Conservation (phyloP, 371 early-diverging fungal genomes). For the Rhizopus arrhizus region DNA sequence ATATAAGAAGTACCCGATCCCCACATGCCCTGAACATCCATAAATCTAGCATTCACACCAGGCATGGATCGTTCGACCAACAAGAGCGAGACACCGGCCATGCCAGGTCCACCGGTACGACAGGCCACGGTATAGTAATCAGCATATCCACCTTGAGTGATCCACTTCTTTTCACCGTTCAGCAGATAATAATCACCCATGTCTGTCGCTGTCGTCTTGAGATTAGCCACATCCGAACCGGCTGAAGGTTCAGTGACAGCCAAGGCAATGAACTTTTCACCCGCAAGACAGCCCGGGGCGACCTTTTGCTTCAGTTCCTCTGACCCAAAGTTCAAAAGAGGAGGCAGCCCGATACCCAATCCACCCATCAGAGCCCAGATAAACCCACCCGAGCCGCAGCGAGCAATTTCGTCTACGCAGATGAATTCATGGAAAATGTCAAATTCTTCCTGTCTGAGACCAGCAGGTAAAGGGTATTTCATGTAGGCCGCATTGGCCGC, state of each 20-base stretch:
- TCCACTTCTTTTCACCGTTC: conserved; percentile 89
- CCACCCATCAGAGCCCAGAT: conserved; percentile 84
- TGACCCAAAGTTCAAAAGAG: conserved; percentile 76
- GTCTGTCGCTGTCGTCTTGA: conserved; percentile 73
- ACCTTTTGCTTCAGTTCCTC: conserved; percentile 72
- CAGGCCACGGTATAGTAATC: conserved; percentile 73
- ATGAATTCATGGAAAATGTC: conserved; percentile 83
- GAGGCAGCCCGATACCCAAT: conserved; percentile 74
- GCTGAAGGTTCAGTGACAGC: conserved; percentile 73
- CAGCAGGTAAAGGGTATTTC: conserved; percentile 46
- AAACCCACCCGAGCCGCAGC: conserved; percentile 86
- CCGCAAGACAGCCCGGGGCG: conserved; percentile 69
- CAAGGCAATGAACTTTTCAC: conserved; percentile 80
- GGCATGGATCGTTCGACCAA: conserved; percentile 81
- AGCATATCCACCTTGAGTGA: conserved; percentile 85
- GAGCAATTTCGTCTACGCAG: conserved; percentile 77
- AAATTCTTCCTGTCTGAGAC: conserved; percentile 58
- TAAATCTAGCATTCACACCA: conserved; percentile 79
- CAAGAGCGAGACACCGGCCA: conserved; percentile 79
- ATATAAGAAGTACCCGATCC: conserved; percentile 77
- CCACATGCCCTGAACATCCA: conserved; percentile 79
- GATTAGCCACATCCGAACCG: conserved; percentile 82
- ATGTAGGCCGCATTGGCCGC: conserved; percentile 22
- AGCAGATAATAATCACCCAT: conserved; percentile 74
- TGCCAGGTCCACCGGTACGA: conserved; percentile 81